Conservation (phyloP, 208 protist species). For the Trypanosoma rangeli region DNA sequence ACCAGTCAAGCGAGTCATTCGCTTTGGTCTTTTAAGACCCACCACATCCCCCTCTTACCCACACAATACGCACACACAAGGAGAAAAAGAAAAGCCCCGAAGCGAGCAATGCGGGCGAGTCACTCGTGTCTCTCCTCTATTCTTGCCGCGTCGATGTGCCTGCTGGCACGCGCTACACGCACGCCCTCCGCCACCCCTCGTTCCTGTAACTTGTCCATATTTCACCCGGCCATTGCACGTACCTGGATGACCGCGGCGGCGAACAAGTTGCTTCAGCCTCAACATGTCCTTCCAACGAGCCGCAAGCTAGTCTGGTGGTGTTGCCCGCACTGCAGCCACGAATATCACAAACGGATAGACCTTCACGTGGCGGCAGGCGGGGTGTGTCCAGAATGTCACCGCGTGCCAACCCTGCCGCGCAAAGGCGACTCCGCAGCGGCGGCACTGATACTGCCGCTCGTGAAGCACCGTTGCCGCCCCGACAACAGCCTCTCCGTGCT, state of each 20-base stretch:
- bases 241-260: constrained; percentile 71
- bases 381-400: constrained; percentile 62
- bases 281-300: constrained; percentile 66
- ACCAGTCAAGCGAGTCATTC: constrained; percentile 3
- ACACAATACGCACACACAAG: constrained; percentile 4
- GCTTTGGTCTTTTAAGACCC: constrained; percentile 29
- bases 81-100: constrained; percentile 2
- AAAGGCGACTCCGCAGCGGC: not conserved
- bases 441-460: not conserved
- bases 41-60: not conserved
- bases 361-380: constrained; percentile 70
- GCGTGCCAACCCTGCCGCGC: constrained; percentile 30
- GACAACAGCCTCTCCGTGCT: constrained; percentile 40
- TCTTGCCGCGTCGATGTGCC: constrained; percentile 5
- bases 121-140: constrained; percentile 8
- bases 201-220: constrained; percentile 39
- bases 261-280: constrained; percentile 82
- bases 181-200: not conserved
- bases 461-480: constrained; percentile 60
- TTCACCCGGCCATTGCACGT: constrained; percentile 62
- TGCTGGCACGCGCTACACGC: not conserved
- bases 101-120: constrained; percentile 6
- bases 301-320: constrained; percentile 81
- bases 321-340: constrained; percentile 56
- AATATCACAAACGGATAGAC: constrained; percentile 76